Evolutionary conservation across 2,329 filamentous ascomycete genomes (phyloP).

Genomic region (Aspergillus ochraceus): DNA sequence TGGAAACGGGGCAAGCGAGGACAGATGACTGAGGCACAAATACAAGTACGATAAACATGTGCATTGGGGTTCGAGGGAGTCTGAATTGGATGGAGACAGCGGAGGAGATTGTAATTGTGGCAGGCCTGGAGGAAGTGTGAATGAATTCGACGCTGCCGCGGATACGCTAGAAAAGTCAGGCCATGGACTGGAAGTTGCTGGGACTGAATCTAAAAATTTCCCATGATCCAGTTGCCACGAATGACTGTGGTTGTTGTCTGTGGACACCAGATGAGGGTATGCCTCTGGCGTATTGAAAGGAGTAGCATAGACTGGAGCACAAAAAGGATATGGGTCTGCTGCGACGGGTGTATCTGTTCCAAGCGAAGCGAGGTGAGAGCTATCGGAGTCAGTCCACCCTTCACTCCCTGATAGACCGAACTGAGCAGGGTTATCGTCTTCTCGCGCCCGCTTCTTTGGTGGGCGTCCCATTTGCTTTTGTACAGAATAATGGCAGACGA

Average conservation of each 20-base stretch:
- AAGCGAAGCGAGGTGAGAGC: constrained; percentile 17
- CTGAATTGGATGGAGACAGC: constrained; percentile 22
- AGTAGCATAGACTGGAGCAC: constrained; percentile 27
- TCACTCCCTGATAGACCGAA: constrained; percentile 16
- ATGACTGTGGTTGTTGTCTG: constrained; percentile 27
- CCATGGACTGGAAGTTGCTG: constrained; percentile 36
- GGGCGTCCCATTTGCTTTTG: constrained; percentile 52
- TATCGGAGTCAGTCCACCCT: constrained; percentile 25
- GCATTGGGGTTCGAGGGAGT: constrained; percentile 30
- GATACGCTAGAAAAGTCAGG: constrained; percentile 43
- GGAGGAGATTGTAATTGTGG: constrained; percentile 21
- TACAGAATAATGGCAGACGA: constrained; percentile 47
- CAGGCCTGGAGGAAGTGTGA: constrained; percentile 21
- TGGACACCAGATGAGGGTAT: constrained; percentile 20
- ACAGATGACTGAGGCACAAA: constrained; percentile 44
- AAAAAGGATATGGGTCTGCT: constrained; percentile 28
- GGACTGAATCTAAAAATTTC: constrained; percentile 26
- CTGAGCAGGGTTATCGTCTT: constrained; percentile 26
- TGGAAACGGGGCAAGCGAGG: constrained; percentile 44
- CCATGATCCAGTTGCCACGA: constrained; percentile 24
- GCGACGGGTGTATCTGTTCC: constrained; percentile 14
- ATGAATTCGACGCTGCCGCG: constrained; percentile 30
- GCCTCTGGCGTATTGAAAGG: constrained; percentile 14
- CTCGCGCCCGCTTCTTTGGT: constrained; percentile 40
- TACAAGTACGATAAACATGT: constrained; percentile 46